phyloP scores from a whole-genome alignment of 495 filamentous ascomycete species.

The Penicillium chermesinum region DNA sequence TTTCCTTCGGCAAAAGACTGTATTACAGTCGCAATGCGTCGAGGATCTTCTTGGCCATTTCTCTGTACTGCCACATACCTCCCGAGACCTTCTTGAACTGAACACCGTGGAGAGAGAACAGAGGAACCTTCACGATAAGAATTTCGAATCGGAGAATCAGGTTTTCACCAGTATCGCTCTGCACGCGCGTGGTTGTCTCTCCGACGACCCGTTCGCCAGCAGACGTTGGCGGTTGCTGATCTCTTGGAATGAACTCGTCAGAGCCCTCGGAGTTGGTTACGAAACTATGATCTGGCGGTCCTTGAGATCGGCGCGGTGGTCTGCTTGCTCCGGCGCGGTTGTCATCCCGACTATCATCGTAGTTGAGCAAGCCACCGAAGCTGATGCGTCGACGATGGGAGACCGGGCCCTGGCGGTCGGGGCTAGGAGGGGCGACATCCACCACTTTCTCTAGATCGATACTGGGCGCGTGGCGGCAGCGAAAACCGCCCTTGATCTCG shows the following conservation, averaged over 20 bases:
- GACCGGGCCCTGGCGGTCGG: conserved; percentile 46
- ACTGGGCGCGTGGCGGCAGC: conserved; percentile 79
- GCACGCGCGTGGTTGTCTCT: conserved; percentile 80
- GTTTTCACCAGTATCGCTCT: conserved; percentile 74
- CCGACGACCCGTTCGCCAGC: conserved; percentile 55
- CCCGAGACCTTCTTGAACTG: conserved; percentile 98
- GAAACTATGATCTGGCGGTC: conserved; percentile 62
- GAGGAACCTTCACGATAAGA: conserved; percentile 93
- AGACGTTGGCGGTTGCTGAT: conserved; percentile 25
- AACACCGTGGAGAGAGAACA: conserved; percentile 89
- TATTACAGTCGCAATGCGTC: conserved; percentile 72
- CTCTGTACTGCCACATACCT: conserved; percentile 97
- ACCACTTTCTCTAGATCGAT: conserved; percentile 75
- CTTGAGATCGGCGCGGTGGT: conserved; percentile 35
- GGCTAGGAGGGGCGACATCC: conserved; percentile 53
- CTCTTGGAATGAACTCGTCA: conserved; percentile 58
- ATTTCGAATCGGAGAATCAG: conserved; percentile 90
- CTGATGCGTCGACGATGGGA: conserved; percentile 76
- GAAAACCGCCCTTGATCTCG: conserved; percentile 93
- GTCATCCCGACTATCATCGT: conserved; percentile 49
- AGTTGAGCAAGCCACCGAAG: conserved; percentile 65
- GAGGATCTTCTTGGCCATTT: conserved; percentile 93
- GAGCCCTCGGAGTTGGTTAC: conserved; percentile 72
- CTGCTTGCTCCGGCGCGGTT: conserved; percentile 23
- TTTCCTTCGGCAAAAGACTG: background rate